Conservation (phyloP, 2,329 filamentous ascomycete genomes). For the Aureobasidium sp. region DNA sequence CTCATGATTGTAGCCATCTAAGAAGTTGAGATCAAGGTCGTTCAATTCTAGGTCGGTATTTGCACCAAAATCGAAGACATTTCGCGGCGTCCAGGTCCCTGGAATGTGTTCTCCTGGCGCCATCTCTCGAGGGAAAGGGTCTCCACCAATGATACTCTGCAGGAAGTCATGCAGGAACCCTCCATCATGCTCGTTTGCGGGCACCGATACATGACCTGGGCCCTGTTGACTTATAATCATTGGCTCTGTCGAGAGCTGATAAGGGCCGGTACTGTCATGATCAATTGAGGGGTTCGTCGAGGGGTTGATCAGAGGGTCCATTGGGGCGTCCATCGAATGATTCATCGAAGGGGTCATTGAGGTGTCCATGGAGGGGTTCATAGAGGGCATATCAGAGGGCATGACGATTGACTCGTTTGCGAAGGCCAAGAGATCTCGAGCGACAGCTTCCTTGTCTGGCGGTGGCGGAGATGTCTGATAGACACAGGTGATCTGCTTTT, state of each 20-base stretch:
- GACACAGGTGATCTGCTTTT: slow-evolving; percentile 42
- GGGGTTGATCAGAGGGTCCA: too few species aligned
- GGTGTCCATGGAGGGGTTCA: neutral
- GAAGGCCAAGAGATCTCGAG: slow-evolving; percentile 2
- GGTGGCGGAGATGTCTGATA: slow-evolving; percentile 21
- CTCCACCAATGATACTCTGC: slow-evolving; percentile 14
- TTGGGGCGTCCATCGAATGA: too few species aligned
- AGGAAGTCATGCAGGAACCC: slow-evolving; percentile 15
- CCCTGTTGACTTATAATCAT: neutral
- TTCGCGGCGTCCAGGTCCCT: slow-evolving; percentile 38
- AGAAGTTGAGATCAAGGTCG: slow-evolving; percentile 38
- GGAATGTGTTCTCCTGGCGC: neutral
- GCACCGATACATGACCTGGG: neutral
- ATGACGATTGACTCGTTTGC: neutral
- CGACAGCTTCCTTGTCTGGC: slow-evolving; percentile 8
- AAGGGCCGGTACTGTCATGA: neutral
- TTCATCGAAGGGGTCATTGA: too few species aligned
- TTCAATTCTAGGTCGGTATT: slow-evolving; percentile 40
- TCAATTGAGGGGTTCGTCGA: neutral
- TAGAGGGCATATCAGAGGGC: neutral
- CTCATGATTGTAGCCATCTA: slow-evolving; percentile 40
- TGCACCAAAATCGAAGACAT: slow-evolving; percentile 39
- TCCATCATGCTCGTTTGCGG: slow-evolving; percentile 1
- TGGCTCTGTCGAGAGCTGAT: neutral
- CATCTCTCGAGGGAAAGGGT: neutral